Conservation (phyloP, 2,329 filamentous ascomycete genomes). For the Sclerotinia subarctica region DNA sequence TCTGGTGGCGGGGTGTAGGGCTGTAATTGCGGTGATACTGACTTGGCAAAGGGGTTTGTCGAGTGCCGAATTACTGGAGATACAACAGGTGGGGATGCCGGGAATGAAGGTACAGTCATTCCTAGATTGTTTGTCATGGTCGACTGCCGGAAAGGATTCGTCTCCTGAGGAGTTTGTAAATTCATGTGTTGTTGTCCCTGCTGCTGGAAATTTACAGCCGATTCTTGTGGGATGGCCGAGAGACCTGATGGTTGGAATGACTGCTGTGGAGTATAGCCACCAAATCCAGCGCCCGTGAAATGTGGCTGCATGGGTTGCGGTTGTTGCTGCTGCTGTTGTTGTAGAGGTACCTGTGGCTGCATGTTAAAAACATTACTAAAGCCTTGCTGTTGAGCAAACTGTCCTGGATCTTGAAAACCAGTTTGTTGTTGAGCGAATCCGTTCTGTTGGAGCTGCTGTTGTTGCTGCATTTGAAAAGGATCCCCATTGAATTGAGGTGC, state of each 20-base stretch:
- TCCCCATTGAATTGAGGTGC: slow-evolving; percentile 34
- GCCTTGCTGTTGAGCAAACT: slow-evolving; percentile 42
- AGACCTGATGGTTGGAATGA: slow-evolving; percentile 53
- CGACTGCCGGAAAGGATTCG: slow-evolving; percentile 92
- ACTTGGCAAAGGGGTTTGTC: slow-evolving; percentile 85
- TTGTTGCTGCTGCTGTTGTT: slow-evolving; percentile 37
- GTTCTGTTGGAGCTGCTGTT: slow-evolving; percentile 44
- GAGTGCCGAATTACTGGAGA: slow-evolving; percentile 57
- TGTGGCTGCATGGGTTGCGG: slow-evolving; percentile 53
- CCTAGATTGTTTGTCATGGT: slow-evolving; percentile 64
- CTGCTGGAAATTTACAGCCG: slow-evolving; percentile 49
- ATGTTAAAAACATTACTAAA: slow-evolving; percentile 35
- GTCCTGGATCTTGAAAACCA: slow-evolving; percentile 43
- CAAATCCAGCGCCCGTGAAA: slow-evolving; percentile 76
- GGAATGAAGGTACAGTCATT: slow-evolving; percentile 42
- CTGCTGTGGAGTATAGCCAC: slow-evolving; percentile 71
- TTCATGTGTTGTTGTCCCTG: slow-evolving; percentile 43
- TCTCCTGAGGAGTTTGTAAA: slow-evolving; percentile 54
- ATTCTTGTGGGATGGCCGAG: slow-evolving; percentile 57
- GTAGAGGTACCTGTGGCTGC: slow-evolving; percentile 25
- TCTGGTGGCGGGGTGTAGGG: slow-evolving; percentile 39
- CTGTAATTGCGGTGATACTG: slow-evolving; percentile 41
- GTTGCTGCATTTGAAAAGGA: slow-evolving; percentile 35
- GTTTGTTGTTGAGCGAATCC: slow-evolving; percentile 44
- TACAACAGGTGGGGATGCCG: slow-evolving; percentile 44